These are phyloP conservation scores for Pichia sp. DNA, from an alignment of 1,139 yeast genomes.

Conservation along the genomic window DNA sequence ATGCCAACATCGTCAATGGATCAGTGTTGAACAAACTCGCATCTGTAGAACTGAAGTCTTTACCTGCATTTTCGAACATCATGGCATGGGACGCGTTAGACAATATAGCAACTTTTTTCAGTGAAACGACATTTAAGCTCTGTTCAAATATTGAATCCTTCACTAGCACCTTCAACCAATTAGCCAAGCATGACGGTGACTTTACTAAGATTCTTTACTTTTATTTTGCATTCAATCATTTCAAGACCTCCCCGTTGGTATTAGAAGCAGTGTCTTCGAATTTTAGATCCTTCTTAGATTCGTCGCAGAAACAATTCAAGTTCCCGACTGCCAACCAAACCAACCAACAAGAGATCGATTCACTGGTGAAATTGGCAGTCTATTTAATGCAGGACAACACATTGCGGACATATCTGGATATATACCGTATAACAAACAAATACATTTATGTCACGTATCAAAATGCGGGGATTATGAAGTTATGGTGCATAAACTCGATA, in stretches of 20 bases:
- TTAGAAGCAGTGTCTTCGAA: constrained; percentile 1
- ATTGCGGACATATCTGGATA: constrained; percentile 10
- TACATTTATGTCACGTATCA: constrained; percentile 46
- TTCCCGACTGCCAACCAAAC: constrained; percentile 44
- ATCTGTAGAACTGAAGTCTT: constrained; percentile 5
- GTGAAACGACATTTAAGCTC: neutral
- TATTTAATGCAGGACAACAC: constrained; percentile 28
- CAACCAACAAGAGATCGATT: constrained; percentile 32
- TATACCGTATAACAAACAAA: constrained; percentile 28
- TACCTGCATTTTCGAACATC: constrained; percentile 18
- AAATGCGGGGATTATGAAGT: constrained; percentile 40
- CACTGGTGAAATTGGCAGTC: constrained; percentile 32
- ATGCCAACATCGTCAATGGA: neutral
- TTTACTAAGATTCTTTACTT: constrained; percentile 13
- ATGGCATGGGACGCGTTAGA: constrained; percentile 19
- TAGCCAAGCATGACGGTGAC: neutral
- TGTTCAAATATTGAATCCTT: constrained; percentile 3
- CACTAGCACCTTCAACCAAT: neutral
- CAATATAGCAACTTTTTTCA: neutral
- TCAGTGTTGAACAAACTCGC: constrained; percentile 5
- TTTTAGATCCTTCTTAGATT: constrained; percentile 11
- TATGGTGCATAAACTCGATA: constrained; percentile 32
- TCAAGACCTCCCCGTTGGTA: constrained; percentile 6
- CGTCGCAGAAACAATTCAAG: constrained; percentile 27
- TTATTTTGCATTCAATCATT: constrained; percentile 19